Evolutionary conservation across 2,329 filamentous ascomycete species (phyloP).

Genomic region (Periconia digitata): DNA sequence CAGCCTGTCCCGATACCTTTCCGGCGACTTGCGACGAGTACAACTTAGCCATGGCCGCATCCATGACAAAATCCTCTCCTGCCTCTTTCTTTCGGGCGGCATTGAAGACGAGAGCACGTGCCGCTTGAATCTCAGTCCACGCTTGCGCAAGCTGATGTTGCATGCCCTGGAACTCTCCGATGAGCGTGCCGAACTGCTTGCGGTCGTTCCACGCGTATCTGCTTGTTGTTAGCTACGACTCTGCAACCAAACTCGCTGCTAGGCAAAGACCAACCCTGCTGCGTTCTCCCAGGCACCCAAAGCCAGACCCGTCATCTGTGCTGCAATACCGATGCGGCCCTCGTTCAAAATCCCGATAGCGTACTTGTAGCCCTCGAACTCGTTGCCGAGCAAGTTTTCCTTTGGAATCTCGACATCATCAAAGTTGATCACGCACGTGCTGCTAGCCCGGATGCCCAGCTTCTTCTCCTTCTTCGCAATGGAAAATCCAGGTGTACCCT

Average conservation of each 20-base stretch:
- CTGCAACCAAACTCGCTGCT: background rate
- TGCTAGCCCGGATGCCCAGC: conserved; percentile 92
- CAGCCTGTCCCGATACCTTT: conserved; percentile 77
- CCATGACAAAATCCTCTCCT: conserved; percentile 89
- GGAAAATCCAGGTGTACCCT: conserved; percentile 82
- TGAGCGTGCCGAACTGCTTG: conserved; percentile 89
- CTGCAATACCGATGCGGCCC: conserved; percentile 94
- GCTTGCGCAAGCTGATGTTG: conserved; percentile 97
- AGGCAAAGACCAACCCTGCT: conserved; percentile 59
- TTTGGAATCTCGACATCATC: conserved; percentile 91
- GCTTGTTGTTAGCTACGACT: conserved; percentile 12
- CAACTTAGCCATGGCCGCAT: conserved; percentile 98
- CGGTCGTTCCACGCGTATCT: conserved; percentile 98
- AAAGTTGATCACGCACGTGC: conserved; percentile 96
- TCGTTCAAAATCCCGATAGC: conserved; percentile 94
- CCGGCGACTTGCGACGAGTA: conserved; percentile 92
- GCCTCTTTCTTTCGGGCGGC: conserved; percentile 97
- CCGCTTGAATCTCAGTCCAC: conserved; percentile 90
- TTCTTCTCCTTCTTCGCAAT: conserved; percentile 99
- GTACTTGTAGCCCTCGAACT: conserved; percentile 96
- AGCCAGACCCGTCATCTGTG: conserved; percentile 97
- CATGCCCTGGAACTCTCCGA: conserved; percentile 99
- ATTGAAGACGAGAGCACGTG: conserved; percentile 91
- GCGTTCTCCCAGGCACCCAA: conserved; percentile 95
- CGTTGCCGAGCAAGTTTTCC: conserved; percentile 83